Conservation (phyloP, 1,284 basidiomycete genomes). For the Jaminaea rosea region DNA sequence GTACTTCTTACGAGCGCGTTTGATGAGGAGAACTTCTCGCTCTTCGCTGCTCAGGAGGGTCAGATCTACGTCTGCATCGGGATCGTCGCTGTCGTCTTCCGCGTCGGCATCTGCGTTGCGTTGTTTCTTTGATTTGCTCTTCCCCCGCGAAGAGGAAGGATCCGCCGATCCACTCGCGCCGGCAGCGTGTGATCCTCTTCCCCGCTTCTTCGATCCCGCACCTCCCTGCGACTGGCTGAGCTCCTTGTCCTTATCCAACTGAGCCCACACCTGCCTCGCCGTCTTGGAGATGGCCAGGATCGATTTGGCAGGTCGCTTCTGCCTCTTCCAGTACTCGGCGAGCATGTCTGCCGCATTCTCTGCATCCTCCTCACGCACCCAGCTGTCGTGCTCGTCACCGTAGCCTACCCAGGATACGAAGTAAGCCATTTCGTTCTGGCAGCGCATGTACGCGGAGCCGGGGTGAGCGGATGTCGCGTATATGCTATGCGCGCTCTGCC, state of each 20-base stretch:
- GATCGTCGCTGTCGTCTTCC: conserved; percentile 1
- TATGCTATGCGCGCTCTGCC: neutral
- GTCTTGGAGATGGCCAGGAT: conserved; percentile 8
- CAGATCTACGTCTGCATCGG: conserved; percentile 4
- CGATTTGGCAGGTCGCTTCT: conserved; percentile 5
- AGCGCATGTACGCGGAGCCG: neutral
- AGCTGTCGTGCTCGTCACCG: conserved; percentile 18
- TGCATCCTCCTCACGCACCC: conserved; percentile 29
- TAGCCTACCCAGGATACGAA: conserved; percentile 37
- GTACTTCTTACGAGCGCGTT: conserved; percentile 16
- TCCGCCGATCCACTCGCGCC: neutral
- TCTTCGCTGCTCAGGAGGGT: conserved; percentile 10
- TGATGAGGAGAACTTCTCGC: conserved; percentile 8
- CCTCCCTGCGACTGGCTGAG: neutral
- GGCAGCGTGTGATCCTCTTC: too few relatives aligned
- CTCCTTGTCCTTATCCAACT: neutral
- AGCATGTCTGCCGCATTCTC: conserved; percentile 10
- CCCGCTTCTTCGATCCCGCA: neutral
- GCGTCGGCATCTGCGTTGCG: neutral
- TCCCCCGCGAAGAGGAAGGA: neutral
- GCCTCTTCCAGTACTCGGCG: conserved; percentile 2
- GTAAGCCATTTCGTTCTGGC: conserved; percentile 23
- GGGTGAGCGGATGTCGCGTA: too few relatives aligned
- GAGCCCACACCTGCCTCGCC: neutral
- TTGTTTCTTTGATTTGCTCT: neutral